Evolutionary conservation across 2,329 filamentous ascomycete species (phyloP), one percentile per base, ranked within the genome.

Genomic region (Pseudovirgaria hyperparasitica): DNA sequence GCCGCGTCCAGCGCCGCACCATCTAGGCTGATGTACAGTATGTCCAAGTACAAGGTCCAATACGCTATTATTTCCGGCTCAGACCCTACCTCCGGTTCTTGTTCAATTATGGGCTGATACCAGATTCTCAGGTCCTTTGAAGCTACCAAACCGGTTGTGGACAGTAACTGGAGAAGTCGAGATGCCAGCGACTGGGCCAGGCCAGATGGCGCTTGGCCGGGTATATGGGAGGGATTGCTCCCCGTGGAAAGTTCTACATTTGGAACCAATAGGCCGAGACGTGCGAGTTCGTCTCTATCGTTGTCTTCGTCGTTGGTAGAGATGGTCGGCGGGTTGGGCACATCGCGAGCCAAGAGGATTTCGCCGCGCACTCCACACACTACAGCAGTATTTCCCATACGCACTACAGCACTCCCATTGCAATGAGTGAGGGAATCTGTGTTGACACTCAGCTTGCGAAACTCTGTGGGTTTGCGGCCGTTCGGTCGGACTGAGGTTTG

Each of bases 241-340:
- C 90, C 90, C 1, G 90, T 98, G 18, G 78, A 79, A 17, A 98
- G 62, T 48, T 94, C 90, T 29, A 98, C 72, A 48, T 98, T 98
- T 2, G 90, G 87, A 2, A 98, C 86, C 3, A 98, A 60, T 9
- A 98, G 60, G 43, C 82, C 75, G 22, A 74, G 53, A 5, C 56
- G 50, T 15, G 60, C 57, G 14, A 70, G 45, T 25, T 65, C 48
- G 31, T 58, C 54, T 10, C 54, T 55, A 25, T 46, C 45, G 7
- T 42, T 42, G 28, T 47, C 49, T n/a, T 36, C 34, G 8, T 44
- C 38, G 16, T 55, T 52, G 12, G 27, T 37, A 24, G 43, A 44
- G 13, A 44, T 35, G 14, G 40, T 39, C 4, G 35, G 28, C 32
- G 71, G 78, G 41, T 72, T 74, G 25, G 76, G 76, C 32, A 92